Evolutionary conservation across 202 grass and related monocot species (phyloP).

Genomic region (Setaria viridis): DNA sequence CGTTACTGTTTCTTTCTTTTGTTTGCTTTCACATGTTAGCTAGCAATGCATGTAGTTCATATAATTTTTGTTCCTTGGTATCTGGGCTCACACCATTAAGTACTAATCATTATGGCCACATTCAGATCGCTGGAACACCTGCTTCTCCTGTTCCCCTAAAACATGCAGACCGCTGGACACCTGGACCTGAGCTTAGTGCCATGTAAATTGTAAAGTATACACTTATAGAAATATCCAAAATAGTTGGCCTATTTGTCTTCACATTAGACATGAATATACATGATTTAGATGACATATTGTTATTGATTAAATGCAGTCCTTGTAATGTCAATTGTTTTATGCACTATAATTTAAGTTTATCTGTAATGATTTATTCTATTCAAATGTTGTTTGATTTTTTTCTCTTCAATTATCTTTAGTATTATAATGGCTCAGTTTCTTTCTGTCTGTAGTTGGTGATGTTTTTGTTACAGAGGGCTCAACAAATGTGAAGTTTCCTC

Average conservation of each 20-base stretch:
- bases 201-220: background rate
- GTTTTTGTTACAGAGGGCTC: slow-evolving; percentile 60
- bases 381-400: background rate
- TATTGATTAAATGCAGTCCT: background rate
- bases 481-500: slow-evolving; percentile 78
- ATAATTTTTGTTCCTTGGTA: background rate
- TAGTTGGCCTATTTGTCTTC: background rate
- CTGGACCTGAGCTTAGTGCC: too few relatives aligned
- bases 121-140: background rate
- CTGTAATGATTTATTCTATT: background rate
- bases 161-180: background rate
- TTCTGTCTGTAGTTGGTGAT: slow-evolving; percentile 57
- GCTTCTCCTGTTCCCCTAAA: background rate
- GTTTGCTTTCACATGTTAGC: background rate
- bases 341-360: background rate
- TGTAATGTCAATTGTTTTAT: background rate
- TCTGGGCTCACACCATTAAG: background rate
- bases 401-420: slow-evolving; percentile 4
- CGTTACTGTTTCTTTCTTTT: background rate
- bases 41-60: background rate
- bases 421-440: slow-evolving; percentile 26
- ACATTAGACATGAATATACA: slow-evolving; percentile 8
- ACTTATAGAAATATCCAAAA: background rate
- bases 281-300: background rate
- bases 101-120: background rate